Base-by-base conservation (phyloP, 2,329 filamentous ascomycete genomes). In the Gnomoniopsis smithogilvyi region DNA sequence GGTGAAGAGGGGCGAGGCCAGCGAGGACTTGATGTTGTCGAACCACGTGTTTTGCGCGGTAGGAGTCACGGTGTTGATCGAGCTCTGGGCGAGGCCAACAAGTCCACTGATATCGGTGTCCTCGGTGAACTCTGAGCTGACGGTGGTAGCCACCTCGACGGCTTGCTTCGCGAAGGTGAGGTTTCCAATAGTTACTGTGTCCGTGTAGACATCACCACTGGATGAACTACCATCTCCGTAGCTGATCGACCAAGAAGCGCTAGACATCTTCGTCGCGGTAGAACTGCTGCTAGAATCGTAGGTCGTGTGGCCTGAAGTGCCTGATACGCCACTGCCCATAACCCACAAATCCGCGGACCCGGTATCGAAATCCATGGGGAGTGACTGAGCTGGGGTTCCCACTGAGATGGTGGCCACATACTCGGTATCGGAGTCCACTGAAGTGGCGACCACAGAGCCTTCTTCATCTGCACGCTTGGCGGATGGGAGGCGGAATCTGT, bases 1-100 rank as follows among this genome's bases (percentile, higher is more conserved):
- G 11, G 84, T 83, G 70, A 88, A 87, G 45, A 88, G 69, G 12
- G 80, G 80, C 36, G 62, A 52, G n/a, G 67, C 68, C 1, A 74
- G 65, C 34, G 59, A 59, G 21, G 54, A 24, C 56, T 63, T 64
- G 45, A 72, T 69, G 38, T 75, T 76, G 51, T 76, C 73, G 26
- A 77, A 73, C 43, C 68, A 73, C 43, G 71, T 73, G 48, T 60
- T 61, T 56, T 70, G 68, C 49, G 48, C 7, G 6, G 17, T 59
- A 7, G 71, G 70, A n/a, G 24, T 33, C 22, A 68, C 68, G 2
- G 65, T 64, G 67, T 73, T 73, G 51, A 71, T 66, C 46, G 54
- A 65, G 66, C 65, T 67, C 49, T 71, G 68, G 47, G 61, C 68
- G 3, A 71, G 64, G 12, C 69, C 69, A 11, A 71, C 53, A 6